phyloP scores from a whole-genome alignment of 2,329 filamentous ascomycete species.

The Tolypocladium ovalisporum region DNA sequence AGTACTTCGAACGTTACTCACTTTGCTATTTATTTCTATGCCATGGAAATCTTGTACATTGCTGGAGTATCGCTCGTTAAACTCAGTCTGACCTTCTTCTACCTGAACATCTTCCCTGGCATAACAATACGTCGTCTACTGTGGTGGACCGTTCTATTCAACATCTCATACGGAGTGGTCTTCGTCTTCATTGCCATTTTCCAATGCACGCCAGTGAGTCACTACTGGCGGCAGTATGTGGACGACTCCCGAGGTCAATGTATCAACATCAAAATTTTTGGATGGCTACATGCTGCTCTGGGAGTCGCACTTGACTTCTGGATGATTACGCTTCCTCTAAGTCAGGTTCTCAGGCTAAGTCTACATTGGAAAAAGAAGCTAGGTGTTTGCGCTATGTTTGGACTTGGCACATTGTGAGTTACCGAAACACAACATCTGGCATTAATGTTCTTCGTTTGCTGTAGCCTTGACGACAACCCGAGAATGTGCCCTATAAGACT shows the following conservation, averaged over 20 bases:
- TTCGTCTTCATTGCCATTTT: conserved; percentile 17
- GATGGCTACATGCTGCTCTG: conserved; percentile 33
- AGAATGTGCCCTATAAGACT: too few species aligned
- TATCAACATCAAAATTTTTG: conserved; percentile 30
- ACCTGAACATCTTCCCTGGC: conserved; percentile 35
- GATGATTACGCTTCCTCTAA: conserved; percentile 34
- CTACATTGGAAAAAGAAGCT: conserved; percentile 31
- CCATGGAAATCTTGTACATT: conserved; percentile 28
- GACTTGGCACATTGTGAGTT: conserved; percentile 24
- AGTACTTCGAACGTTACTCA: conserved; percentile 24
- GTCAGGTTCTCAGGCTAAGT: conserved; percentile 24
- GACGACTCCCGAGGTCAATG: conserved; percentile 28
- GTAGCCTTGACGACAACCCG: too few species aligned
- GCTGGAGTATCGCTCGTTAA: conserved; percentile 29
- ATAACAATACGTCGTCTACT: conserved; percentile 21
- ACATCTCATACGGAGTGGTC: not conserved
- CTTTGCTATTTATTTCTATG: conserved; percentile 28
- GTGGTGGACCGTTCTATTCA: conserved; percentile 13
- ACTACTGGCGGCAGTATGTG: conserved; percentile 37
- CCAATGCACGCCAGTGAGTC: conserved; percentile 26
- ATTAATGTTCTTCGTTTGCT: not conserved
- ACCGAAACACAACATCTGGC: too few species aligned
- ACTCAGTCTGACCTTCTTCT: conserved; percentile 37
- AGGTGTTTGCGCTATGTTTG: conserved; percentile 31
- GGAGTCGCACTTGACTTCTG: conserved; percentile 35